Evolutionary conservation across 345 rosid genomes (phyloP).

Genomic region (Gynandropsis gynandra): DNA sequence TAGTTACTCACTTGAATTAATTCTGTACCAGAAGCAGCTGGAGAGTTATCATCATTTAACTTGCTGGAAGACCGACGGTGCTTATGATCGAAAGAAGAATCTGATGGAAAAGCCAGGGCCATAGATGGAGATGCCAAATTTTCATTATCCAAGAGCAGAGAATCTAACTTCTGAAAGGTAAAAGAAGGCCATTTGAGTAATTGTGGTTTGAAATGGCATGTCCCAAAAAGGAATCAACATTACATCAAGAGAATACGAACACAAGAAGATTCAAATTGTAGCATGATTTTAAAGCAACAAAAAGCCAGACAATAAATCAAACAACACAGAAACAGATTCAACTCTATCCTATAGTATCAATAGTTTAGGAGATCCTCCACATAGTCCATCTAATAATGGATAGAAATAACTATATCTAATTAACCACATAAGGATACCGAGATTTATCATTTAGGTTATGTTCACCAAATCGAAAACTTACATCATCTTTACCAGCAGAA

Average conservation of each 20-base stretch:
- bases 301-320: conserved; percentile 12
- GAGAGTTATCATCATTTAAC: conserved; percentile 71
- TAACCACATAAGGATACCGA: conserved; percentile 5
- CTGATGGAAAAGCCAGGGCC: conserved; percentile 39
- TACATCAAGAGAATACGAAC: not conserved
- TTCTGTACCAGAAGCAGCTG: conserved; percentile 55
- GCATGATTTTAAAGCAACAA: conserved; percentile 10
- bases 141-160: conserved; percentile 53
- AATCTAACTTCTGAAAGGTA: conserved; percentile 49
- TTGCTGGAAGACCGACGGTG: conserved; percentile 73
- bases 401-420: not conserved
- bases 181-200: conserved; percentile 15
- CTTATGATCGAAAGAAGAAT: conserved; percentile 45
- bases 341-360: conserved; percentile 3
- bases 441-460: conserved; percentile 1
- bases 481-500: conserved; percentile 69
- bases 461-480: conserved; percentile 31
- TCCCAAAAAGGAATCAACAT: conserved; percentile 7
- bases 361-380: conserved; percentile 1
- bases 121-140: conserved; percentile 46
- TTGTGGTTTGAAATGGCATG: conserved; percentile 7
- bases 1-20: conserved; percentile 45
- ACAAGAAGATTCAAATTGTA: conserved; percentile 1
- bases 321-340: conserved; percentile 8
- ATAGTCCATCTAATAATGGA: conserved; percentile 11